Conservation (phyloP, 768 basidiomycete species). For the Leccinellum luteum region DNA sequence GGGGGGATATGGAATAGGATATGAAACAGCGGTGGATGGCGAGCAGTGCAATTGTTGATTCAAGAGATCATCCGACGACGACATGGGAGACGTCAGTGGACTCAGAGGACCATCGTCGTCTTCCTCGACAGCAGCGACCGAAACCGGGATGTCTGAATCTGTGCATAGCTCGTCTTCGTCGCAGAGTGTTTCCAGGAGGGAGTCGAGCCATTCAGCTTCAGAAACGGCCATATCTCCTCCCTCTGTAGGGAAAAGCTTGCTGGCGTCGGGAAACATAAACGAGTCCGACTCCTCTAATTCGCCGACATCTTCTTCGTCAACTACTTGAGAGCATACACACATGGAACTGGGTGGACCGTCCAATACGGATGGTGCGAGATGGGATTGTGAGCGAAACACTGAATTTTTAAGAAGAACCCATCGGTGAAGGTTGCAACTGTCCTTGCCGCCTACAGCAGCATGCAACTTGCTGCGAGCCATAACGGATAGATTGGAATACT, state of each 20-base stretch:
- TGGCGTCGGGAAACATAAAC: constrained; percentile 81
- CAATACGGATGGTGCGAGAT: constrained; percentile 32
- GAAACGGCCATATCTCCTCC: constrained; percentile 42
- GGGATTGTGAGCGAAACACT: constrained; percentile 52
- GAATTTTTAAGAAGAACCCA: constrained; percentile 91
- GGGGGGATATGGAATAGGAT: constrained; percentile 68
- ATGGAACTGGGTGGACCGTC: constrained; percentile 18
- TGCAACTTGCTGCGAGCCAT: constrained; percentile 77
- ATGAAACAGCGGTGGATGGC: constrained; percentile 47
- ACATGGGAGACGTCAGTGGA: constrained; percentile 66
- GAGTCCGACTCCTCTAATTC: constrained; percentile 50
- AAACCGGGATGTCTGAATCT: constrained; percentile 44
- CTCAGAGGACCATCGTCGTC: constrained; percentile 57
- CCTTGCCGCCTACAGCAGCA: constrained; percentile 56
- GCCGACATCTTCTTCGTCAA: constrained; percentile 47
- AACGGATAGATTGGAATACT: constrained; percentile 49
- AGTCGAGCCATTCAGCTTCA: constrained; percentile 82
- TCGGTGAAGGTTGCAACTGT: constrained; percentile 75
- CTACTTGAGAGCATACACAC: constrained; percentile 36
- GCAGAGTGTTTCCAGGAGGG: constrained; percentile 68
- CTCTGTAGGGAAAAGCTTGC: constrained; percentile 44
- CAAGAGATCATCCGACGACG: constrained; percentile 73
- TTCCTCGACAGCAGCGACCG: constrained; percentile 54
- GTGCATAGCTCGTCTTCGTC: constrained; percentile 61
- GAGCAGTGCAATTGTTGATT: constrained; percentile 49